phyloP scores from a whole-genome alignment of 208 protist species.

The Leishmania braziliensis region DNA sequence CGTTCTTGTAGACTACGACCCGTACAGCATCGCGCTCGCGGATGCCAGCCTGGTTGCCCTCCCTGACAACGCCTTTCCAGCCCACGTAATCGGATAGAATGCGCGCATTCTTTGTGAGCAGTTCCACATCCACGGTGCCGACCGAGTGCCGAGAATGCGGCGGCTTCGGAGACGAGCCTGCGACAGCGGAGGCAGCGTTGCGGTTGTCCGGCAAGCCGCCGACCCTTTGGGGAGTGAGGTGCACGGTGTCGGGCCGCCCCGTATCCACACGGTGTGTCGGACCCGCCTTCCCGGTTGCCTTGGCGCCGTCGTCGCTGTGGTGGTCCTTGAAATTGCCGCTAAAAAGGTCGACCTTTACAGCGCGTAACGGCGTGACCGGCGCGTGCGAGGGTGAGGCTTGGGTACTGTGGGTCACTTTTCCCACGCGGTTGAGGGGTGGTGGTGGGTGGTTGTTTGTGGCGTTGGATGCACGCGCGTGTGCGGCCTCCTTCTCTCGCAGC shows the following conservation, averaged over 20 bases:
- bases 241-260: constrained; percentile 12
- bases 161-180: neutral
- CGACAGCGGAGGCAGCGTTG: neutral
- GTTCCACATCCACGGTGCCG: constrained; percentile 52
- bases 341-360: constrained; percentile 26
- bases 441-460: neutral
- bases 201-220: neutral
- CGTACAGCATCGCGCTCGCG: constrained; percentile 78
- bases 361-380: neutral
- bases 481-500: constrained; percentile 39
- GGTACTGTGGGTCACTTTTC: neutral
- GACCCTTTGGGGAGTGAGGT: constrained; percentile 21
- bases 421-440: neutral
- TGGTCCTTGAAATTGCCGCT: constrained; percentile 15
- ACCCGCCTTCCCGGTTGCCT: neutral
- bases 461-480: neutral
- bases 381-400: neutral
- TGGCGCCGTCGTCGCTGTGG: neutral
- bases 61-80: constrained; percentile 60
- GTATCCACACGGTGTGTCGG: constrained; percentile 20
- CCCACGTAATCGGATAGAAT: constrained; percentile 90
- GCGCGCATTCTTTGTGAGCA: constrained; percentile 71
- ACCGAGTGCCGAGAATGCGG: neutral
- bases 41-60: constrained; percentile 66
- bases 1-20: constrained; percentile 87